Evolutionary conservation across 2,329 filamentous ascomycete genomes (phyloP), one percentile per base, ranked within the genome.

Genomic region (Xylaria sp.): DNA sequence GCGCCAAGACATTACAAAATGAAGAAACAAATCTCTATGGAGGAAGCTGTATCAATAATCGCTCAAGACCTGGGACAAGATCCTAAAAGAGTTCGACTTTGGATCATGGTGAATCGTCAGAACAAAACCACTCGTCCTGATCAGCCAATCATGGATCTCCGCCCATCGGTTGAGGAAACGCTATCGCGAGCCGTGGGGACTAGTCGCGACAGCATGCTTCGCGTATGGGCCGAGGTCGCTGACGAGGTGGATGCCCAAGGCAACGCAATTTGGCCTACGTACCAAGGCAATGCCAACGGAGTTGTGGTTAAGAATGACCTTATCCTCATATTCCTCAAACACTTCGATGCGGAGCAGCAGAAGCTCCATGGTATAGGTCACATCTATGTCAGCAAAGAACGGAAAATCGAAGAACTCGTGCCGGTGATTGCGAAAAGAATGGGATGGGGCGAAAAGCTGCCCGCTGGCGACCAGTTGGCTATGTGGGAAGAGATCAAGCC

Each of bases 401-500:
- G 94, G 80, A 97, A 93, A 79, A 93, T 98, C 2, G 89, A 92
- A 67, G 96, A 99, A 59, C 83, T 98, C 33, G 88, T 91, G 4
- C 89, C 92, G 1, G 82, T 88, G 36, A 97, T 99, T 68, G 82
- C 92, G 66, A 89, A 92, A 74, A 88, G 91, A 77, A 96, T 98
- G 93, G 87, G 89, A 13, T 98, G 96, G 95, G 88, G 92, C 28
- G 87, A 92, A 1, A 93, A 92, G 71, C 87, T 92, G 4, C 84
- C 88, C 3, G 87, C 82, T 0, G 86, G 88, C 6, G 88, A 90
- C 67, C 88, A 86, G 76, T 78, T 89, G 44, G 78, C 85, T n/a
- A 87, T 99, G 26, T 98, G 90, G 83, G 96, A 99, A 86, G 96
- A 99, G 83, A 98, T 99, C 81, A 99, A 98, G 81, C 94, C 94